phyloP scores from a whole-genome alignment of 768 basidiomycete species.

The Russula emetica region DNA sequence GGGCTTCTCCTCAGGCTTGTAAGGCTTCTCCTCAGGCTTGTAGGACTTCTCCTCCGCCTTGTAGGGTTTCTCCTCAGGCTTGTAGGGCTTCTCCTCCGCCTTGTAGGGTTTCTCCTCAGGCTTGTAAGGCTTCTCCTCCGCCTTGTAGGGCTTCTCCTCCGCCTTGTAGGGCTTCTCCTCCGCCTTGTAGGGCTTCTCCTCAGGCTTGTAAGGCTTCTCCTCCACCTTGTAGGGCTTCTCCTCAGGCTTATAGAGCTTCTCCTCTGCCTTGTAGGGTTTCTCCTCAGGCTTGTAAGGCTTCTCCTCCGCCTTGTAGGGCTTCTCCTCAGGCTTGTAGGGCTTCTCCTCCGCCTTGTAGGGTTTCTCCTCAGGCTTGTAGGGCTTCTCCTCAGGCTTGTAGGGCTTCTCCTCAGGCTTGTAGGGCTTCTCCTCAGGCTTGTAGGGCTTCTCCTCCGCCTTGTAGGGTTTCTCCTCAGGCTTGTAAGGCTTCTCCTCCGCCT shows the following conservation, averaged over 20 bases:
- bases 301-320: neutral
- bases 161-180: too few relatives aligned
- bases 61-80: too few relatives aligned
- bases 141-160: neutral
- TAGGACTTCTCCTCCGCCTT: neutral
- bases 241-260: neutral
- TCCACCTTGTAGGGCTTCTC: neutral
- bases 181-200: neutral
- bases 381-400: conserved; percentile 5
- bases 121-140: neutral
- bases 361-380: neutral
- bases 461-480: neutral
- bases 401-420: neutral
- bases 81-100: neutral
- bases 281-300: conserved; percentile 1
- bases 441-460: neutral
- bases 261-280: neutral
- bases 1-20: too few relatives aligned
- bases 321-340: neutral
- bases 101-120: neutral
- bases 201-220: neutral
- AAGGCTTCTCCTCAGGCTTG: too few relatives aligned
- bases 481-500: neutral
- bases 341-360: neutral
- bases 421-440: too few relatives aligned